These are phyloP conservation scores for Letharia lupina DNA, from an alignment of 495 filamentous ascomycete species.

Conservation along the genomic window DNA sequence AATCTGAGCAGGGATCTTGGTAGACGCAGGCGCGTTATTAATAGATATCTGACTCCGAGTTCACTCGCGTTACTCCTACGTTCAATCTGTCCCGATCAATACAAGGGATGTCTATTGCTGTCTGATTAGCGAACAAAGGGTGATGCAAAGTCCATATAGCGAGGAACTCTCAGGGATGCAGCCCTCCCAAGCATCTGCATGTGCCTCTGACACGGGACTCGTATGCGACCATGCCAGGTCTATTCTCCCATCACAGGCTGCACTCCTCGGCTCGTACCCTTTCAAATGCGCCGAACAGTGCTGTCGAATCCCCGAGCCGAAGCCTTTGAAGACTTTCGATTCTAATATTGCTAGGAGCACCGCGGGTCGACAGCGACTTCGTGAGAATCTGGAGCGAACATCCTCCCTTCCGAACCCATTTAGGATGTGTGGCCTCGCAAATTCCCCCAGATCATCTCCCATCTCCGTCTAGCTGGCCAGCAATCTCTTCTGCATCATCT, in stretches of 20 bases:
- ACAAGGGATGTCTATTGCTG: not conserved
- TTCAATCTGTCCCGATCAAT: not conserved
- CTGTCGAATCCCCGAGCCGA: constrained; percentile 93
- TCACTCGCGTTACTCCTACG: too few relatives aligned
- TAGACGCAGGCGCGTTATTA: not conserved
- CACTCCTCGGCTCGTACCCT: constrained; percentile 56
- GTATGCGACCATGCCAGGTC: too few relatives aligned
- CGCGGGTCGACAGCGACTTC: constrained; percentile 77
- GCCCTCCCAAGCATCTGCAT: not conserved
- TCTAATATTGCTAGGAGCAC: constrained; percentile 95
- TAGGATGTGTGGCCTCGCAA: constrained; percentile 68
- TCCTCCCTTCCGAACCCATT: constrained; percentile 83
- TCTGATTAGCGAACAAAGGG: not conserved
- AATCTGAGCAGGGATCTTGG: not conserved
- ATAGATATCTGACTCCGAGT: too few relatives aligned
- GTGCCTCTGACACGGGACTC: not conserved
- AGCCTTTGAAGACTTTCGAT: constrained; percentile 75
- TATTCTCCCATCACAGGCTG: constrained; percentile 10
- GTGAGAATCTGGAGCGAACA: constrained; percentile 84
- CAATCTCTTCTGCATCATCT: constrained; percentile 60
- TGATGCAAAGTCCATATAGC: not conserved
- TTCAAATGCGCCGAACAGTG: constrained; percentile 86
- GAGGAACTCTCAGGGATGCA: not conserved
- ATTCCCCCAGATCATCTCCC: constrained; percentile 64
- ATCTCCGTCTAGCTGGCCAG: constrained; percentile 46